Conservation (phyloP, 805 yeast species). For the Wickerhamomyces chaumierensis region DNA sequence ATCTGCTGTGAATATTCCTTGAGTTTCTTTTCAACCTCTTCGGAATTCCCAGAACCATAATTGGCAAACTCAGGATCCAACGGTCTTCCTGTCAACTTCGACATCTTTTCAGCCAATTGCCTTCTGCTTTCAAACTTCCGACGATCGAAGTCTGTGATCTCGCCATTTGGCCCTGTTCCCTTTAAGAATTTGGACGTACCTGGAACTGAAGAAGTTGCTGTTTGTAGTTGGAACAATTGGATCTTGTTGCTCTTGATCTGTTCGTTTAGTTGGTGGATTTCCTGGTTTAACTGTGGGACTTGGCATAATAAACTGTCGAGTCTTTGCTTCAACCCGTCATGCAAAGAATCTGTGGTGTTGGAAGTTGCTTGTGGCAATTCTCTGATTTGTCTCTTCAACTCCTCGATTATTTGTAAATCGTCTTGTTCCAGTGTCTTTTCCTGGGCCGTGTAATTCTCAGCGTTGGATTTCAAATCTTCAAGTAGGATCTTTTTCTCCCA, state of each 20-base stretch:
- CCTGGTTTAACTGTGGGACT: slow-evolving; percentile 56
- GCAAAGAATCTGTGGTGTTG: slow-evolving; percentile 4
- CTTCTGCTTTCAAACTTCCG: slow-evolving; percentile 73
- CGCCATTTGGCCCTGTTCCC: slow-evolving; percentile 84
- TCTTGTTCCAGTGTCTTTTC: slow-evolving; percentile 35
- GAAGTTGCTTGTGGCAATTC: slow-evolving; percentile 30
- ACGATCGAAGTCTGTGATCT: slow-evolving; percentile 71
- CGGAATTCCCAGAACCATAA: slow-evolving; percentile 25
- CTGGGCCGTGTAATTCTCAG: slow-evolving; percentile 24
- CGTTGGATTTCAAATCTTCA: slow-evolving; percentile 28
- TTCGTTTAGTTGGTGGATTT: slow-evolving; percentile 50
- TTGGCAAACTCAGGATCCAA: slow-evolving; percentile 24
- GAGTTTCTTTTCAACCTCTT: slow-evolving; percentile 25
- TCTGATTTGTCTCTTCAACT: slow-evolving; percentile 34
- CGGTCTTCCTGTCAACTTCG: slow-evolving; percentile 77
- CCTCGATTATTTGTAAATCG: slow-evolving; percentile 28
- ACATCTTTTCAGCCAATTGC: slow-evolving; percentile 74
- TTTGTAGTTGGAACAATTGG: slow-evolving; percentile 48
- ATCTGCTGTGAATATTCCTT: slow-evolving; percentile 40
- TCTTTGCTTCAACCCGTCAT: slow-evolving; percentile 25
- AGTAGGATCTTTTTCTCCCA: slow-evolving; percentile 68
- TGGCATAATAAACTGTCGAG: slow-evolving; percentile 17
- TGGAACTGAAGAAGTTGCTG: too few species aligned
- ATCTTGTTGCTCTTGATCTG: slow-evolving; percentile 57
- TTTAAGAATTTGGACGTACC: too few species aligned